Conservation (phyloP, 2,329 filamentous ascomycete genomes). For the Penicillium fuscoglaucum region DNA sequence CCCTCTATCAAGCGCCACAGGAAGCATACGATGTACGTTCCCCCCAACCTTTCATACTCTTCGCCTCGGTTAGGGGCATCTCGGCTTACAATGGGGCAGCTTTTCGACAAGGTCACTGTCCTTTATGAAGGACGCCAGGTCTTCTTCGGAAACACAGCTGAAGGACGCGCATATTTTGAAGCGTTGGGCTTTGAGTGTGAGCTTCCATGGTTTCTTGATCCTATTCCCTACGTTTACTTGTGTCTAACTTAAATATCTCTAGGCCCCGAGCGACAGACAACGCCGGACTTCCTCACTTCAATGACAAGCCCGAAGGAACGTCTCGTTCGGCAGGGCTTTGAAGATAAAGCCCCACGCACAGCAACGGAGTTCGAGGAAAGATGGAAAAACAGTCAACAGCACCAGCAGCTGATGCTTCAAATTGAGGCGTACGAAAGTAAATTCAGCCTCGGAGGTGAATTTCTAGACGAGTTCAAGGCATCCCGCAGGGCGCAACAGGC, state of each 20-base stretch:
- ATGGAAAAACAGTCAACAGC: conserved; percentile 54
- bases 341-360: conserved; percentile 62
- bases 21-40: conserved; percentile 33
- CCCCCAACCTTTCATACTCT: neutral
- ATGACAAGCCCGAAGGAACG: conserved; percentile 65
- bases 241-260: neutral
- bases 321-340: conserved; percentile 55
- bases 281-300: conserved; percentile 66
- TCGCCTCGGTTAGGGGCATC: neutral
- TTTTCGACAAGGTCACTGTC: conserved; percentile 68
- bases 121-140: conserved; percentile 72
- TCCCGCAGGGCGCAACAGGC: conserved; percentile 41
- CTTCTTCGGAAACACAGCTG: conserved; percentile 63
- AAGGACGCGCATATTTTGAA: conserved; percentile 65
- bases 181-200: conserved; percentile 63
- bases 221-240: neutral
- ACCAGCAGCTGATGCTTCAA: conserved; percentile 35
- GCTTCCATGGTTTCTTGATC: neutral
- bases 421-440: conserved; percentile 42
- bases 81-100: conserved; percentile 9
- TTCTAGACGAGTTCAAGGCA: conserved; percentile 33
- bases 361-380: conserved; percentile 63
- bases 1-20: conserved; percentile 51
- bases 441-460: conserved; percentile 38
- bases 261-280: conserved; percentile 61